Evolutionary conservation across 192 early-diverging fungal genomes (phyloP), one percentile per base, ranked within the genome.

Genomic region (Gigaspora rosea): DNA sequence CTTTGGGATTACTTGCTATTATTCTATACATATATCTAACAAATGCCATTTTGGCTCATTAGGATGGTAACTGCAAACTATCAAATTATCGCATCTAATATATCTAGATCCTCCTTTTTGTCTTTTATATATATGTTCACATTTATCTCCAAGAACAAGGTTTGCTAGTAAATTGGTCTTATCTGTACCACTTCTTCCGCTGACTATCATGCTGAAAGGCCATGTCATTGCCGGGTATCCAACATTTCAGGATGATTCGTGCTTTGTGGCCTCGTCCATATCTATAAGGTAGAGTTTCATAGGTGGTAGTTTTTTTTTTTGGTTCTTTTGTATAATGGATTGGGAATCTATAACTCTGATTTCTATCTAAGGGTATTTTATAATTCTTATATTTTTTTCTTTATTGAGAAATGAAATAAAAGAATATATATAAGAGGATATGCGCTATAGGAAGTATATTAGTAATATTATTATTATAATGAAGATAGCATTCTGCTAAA

Each of bases 51-150:
- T 70, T 33, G 20, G 68, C 22, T 70, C 48, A 27, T 70, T 20
- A 47, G 67, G 46, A 69, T 69, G n/a, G 18, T 47, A 69, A 47
- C 64, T 6, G 18, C 64, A 66, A 66, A 66, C 64, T 66, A 66
- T 69, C 47, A 69, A 69, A 69, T 69, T 18, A 69, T 69, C 67
- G 48, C 67, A 69, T 18, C 20, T 16, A 69, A 69, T 69, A 69
- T 69, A 69, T 51, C 47, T 9, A 2, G 67, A 69, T 69, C 41
- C 67, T 18, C 67, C 67, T 22, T 69, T 69, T 69, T 69, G 1
- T 47, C 16, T 47, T 66, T 66, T 41, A 41, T 41, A 41, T 41
- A 41, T 41, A 41, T 41, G 41, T 7, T 41, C 41, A 41, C 41
- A 41, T 66, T 66, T 66, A 66, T 66, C 9, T 32, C 64, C 33